Conservation (phyloP, 2,329 filamentous ascomycete genomes). For the Hypoxylon sp. region DNA sequence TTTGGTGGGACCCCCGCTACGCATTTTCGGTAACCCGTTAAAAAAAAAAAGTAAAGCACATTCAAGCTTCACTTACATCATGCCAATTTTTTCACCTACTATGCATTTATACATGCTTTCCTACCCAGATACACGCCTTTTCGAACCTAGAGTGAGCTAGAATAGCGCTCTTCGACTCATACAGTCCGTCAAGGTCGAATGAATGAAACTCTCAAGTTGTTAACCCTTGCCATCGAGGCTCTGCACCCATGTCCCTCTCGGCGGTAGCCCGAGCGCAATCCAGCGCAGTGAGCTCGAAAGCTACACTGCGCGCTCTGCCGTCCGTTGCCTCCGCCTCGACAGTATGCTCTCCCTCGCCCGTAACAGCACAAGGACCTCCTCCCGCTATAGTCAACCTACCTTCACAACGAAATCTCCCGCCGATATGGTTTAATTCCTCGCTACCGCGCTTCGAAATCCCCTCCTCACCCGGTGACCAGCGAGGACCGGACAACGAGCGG, state of each 20-base stretch:
- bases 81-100: conserved; percentile 9
- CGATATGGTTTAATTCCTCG: conserved; percentile 56
- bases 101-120: conserved; percentile 15
- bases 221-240: conserved; percentile 39
- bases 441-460: conserved; percentile 42
- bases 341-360: conserved; percentile 14
- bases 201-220: conserved; percentile 36
- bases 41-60: conserved; percentile 23
- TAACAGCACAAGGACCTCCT: conserved; percentile 22
- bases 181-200: conserved; percentile 25
- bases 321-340: conserved; percentile 22
- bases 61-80: conserved; percentile 39
- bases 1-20: conserved; percentile 28
- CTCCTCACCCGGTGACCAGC: conserved; percentile 28
- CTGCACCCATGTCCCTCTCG: conserved; percentile 48
- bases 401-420: conserved; percentile 45
- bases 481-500: conserved; percentile 59
- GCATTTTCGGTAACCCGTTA: conserved; percentile 19
- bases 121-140: not conserved
- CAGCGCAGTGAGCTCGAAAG: conserved; percentile 41
- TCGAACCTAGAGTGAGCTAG: conserved; percentile 10
- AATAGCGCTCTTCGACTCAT: not conserved
- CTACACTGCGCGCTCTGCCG: conserved; percentile 38
- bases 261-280: conserved; percentile 43
- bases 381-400: conserved; percentile 21